Conservation (phyloP, 805 yeast species). For the Myxozyma sirexii region DNA sequence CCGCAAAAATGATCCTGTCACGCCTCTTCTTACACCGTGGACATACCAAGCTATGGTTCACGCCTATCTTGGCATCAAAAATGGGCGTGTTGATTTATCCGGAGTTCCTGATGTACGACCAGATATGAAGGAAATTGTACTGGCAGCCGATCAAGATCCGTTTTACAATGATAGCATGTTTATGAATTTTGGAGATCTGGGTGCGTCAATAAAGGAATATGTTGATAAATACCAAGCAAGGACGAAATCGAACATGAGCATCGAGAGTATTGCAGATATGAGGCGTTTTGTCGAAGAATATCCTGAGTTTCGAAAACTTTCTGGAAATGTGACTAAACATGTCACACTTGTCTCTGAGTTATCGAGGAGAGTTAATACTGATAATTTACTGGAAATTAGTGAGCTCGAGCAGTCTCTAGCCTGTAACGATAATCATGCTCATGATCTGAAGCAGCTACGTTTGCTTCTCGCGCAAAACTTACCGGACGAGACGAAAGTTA, state of each 20-base stretch:
- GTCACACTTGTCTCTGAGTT: constrained; percentile 87
- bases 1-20: constrained; percentile 85
- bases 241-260: constrained; percentile 71
- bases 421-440: constrained; percentile 60
- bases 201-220: constrained; percentile 81
- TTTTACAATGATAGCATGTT: constrained; percentile 83
- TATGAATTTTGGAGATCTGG: constrained; percentile 91
- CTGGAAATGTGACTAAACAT: constrained; percentile 88
- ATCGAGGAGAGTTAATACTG: constrained; percentile 64
- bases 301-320: constrained; percentile 88
- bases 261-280: constrained; percentile 84
- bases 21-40: constrained; percentile 95
- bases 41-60: constrained; percentile 98
- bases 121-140: constrained; percentile 66
- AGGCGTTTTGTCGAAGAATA: constrained; percentile 87
- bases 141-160: constrained; percentile 68
- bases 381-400: constrained; percentile 77
- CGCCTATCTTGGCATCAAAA: constrained; percentile 79
- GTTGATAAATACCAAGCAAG: constrained; percentile 80
- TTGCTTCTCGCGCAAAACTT: constrained; percentile 51
- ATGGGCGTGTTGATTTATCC: constrained; percentile 75
- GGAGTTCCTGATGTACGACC: constrained; percentile 56
- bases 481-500: constrained; percentile 61
- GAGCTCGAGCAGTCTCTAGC: constrained; percentile 88
- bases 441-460: constrained; percentile 60